phyloP scores from a whole-genome alignment of 2,329 filamentous ascomycete species.

The Zymoseptoria passerinii region DNA sequence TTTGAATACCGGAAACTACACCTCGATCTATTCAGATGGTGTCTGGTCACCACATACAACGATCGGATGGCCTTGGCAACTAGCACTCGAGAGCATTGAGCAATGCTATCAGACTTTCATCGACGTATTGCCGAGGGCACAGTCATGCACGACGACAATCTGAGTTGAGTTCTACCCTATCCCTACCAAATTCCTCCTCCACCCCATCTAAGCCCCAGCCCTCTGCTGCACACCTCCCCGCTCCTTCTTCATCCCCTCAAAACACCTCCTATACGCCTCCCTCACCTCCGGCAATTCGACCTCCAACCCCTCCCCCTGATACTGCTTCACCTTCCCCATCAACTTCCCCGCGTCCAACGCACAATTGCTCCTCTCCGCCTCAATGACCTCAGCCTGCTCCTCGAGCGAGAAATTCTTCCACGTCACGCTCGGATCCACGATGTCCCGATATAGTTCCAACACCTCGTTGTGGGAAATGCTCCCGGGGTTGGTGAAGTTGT shows the following conservation, averaged over 20 bases:
- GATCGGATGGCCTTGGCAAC: too few relatives aligned
- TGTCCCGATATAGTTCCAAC: conserved; percentile 53
- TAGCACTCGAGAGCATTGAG: too few relatives aligned
- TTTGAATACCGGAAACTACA: not conserved
- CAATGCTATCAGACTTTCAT: too few relatives aligned
- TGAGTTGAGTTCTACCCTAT: not conserved
- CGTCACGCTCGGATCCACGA: conserved; percentile 51
- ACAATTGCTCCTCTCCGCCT: conserved; percentile 60
- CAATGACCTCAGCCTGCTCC: conserved; percentile 59
- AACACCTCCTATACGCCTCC: conserved; percentile 53
- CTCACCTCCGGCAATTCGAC: conserved; percentile 54
- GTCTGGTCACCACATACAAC: too few relatives aligned
- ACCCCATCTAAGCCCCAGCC: not conserved
- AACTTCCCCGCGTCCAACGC: conserved; percentile 54
- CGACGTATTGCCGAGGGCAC: not conserved
- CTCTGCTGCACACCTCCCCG: conserved; percentile 3
- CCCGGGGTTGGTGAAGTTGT: conserved; percentile 64
- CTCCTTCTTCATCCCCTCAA: conserved; percentile 48
- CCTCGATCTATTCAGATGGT: not conserved
- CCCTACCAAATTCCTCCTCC: not conserved
- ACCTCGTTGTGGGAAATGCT: conserved; percentile 66
- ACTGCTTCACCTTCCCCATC: conserved; percentile 51
- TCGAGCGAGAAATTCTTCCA: conserved; percentile 61
- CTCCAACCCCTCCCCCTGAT: conserved; percentile 30
- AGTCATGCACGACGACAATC: not conserved